Conservation (phyloP, 2,329 filamentous ascomycete genomes). For the Colletotrichum lini region DNA sequence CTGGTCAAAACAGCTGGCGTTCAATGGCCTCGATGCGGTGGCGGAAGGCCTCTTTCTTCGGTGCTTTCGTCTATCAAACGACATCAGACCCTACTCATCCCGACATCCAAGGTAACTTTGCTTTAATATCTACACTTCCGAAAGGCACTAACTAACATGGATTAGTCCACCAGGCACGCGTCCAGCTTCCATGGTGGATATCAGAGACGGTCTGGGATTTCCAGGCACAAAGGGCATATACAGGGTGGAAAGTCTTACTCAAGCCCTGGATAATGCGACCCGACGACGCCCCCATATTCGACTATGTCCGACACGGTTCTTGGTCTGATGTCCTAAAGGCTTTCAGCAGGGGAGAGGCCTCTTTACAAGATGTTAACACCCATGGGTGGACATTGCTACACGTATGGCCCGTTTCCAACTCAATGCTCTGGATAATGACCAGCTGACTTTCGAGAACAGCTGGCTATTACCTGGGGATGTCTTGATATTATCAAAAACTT, state of each 20-base stretch:
- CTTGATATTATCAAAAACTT: not conserved
- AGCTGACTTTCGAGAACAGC: not conserved
- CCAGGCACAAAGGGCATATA: not conserved
- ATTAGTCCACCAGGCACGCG: not conserved
- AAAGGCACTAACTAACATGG: not conserved
- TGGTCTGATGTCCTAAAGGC: not conserved
- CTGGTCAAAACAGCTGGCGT: rapidly evolving
- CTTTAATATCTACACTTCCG: rapidly evolving
- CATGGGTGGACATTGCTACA: not conserved
- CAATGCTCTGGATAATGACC: too few relatives aligned
- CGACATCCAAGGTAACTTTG: not conserved
- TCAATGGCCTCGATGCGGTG: not conserved
- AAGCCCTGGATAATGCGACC: slow-evolving; percentile 1
- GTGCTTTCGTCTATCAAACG: slow-evolving; percentile 2
- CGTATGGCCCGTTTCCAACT: not conserved
- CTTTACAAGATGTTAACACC: not conserved
- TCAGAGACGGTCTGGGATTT: slow-evolving; percentile 18
- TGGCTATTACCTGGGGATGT: not conserved
- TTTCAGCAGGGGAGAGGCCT: not conserved
- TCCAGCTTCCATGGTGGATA: slow-evolving; percentile 25
- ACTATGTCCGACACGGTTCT: rapidly evolving
- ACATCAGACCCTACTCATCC: not conserved
- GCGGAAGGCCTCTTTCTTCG: slow-evolving; percentile 9
- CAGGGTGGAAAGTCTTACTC: slow-evolving; percentile 14
- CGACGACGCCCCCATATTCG: rapidly evolving